These are phyloP conservation scores for Tagetes erecta DNA, from an alignment of 129 eudicot species.

Conservation along the genomic window DNA sequence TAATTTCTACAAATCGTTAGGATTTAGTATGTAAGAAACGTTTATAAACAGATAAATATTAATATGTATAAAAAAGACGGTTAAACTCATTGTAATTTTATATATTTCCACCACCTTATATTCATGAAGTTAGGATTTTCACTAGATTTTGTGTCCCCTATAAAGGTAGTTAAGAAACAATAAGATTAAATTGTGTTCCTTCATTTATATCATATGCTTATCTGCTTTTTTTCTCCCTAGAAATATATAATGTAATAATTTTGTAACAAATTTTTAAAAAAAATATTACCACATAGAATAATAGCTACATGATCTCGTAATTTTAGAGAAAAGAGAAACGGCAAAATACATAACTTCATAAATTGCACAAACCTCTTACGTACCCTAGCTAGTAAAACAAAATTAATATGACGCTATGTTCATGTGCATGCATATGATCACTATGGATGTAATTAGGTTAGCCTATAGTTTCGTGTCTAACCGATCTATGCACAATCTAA, in stretches of 20 bases:
- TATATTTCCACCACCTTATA: conserved; percentile 23
- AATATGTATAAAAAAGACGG: background rate
- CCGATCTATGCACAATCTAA: no score
- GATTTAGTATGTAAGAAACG: no score
- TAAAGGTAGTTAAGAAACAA: background rate
- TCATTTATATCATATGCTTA: conserved; percentile 7
- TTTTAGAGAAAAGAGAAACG: no score
- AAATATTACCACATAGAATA: background rate
- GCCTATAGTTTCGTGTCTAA: no score
- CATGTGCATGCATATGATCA: no score
- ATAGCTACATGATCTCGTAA: no score
- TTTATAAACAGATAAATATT: background rate
- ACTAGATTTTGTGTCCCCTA: conserved; percentile 20
- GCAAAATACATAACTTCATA: no score
- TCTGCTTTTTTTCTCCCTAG: background rate
- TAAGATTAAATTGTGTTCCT: background rate
- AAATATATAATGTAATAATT: background rate
- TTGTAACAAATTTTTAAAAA: background rate
- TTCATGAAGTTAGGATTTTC: conserved; percentile 3
- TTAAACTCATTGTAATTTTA: conserved; percentile 10
- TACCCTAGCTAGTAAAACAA: no score
- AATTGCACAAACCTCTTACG: no score
- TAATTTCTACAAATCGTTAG: no score
- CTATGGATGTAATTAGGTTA: no score
- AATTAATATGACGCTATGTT: no score